Conservation (phyloP, 805 yeast genomes). For the Candida ponderosae region DNA sequence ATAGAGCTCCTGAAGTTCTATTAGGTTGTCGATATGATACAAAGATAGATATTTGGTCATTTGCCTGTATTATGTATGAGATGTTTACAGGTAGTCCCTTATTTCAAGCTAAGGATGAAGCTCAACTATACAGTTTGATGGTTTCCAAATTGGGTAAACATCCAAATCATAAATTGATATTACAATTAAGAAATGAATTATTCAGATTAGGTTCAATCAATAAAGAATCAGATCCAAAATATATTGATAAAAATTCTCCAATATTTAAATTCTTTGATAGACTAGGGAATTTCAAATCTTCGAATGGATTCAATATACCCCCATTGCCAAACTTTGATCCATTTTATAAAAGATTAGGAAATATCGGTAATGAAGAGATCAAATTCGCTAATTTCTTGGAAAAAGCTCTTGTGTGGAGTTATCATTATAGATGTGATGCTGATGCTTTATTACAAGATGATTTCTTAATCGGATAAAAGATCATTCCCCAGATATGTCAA, state of each 20-base stretch:
- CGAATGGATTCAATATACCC: too few relatives aligned
- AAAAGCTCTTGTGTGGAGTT: slow-evolving; percentile 34
- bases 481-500: too few relatives aligned
- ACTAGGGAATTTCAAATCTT: slow-evolving; percentile 21
- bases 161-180: slow-evolving; percentile 42
- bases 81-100: slow-evolving; percentile 82
- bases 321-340: too few relatives aligned
- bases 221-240: slow-evolving; percentile 6
- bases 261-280: slow-evolving; percentile 28
- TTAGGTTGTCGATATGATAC: slow-evolving; percentile 67
- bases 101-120: slow-evolving; percentile 79
- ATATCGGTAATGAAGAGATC: slow-evolving; percentile 2
- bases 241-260: slow-evolving; percentile 21
- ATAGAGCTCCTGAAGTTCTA: slow-evolving; percentile 73
- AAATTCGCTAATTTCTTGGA: slow-evolving; percentile 20
- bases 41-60: slow-evolving; percentile 88
- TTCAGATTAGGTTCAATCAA: slow-evolving; percentile 26
- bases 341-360: slow-evolving; percentile 9
- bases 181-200: slow-evolving; percentile 31
- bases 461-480: too few relatives aligned
- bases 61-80: slow-evolving; percentile 82
- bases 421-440: slow-evolving; percentile 48
- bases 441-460: slow-evolving; percentile 42
- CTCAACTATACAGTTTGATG: slow-evolving; percentile 65
- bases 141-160: slow-evolving; percentile 74